Conservation (phyloP, 176 grass and related monocot species). For the Oryza officinalis region DNA sequence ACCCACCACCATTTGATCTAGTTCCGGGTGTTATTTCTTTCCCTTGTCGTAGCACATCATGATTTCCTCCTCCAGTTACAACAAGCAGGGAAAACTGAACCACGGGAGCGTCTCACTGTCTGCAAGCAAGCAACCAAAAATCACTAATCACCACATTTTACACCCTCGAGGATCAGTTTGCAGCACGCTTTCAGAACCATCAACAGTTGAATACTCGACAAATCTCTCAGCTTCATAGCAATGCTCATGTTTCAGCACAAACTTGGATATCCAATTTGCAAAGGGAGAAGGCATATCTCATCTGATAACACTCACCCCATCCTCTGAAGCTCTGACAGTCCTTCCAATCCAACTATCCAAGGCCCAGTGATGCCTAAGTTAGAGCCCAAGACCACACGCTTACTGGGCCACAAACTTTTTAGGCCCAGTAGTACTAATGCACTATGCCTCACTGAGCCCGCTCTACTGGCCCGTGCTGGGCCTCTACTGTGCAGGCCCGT, state of each 20-base stretch:
- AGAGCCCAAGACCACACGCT: background rate
- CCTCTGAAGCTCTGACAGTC: constrained; percentile 36
- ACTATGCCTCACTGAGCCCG: too few species aligned
- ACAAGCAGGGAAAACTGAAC: constrained; percentile 83
- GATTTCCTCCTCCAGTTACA: constrained; percentile 76
- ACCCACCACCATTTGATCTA: constrained; percentile 89
- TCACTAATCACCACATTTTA: background rate
- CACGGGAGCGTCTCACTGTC: constrained; percentile 58
- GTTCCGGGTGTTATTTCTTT: constrained; percentile 89
- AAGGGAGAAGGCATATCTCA: background rate
- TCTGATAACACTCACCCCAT: constrained; percentile 49
- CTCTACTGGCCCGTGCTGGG: background rate
- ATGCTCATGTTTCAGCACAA: background rate
- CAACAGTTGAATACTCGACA: background rate
- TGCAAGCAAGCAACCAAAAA: constrained; percentile 41
- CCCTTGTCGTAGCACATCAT: constrained; percentile 68
- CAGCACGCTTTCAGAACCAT: background rate
- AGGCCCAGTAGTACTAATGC: background rate
- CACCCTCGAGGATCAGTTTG: background rate
- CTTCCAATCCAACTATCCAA: background rate
- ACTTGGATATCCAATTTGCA: background rate
- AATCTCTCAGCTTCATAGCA: background rate
- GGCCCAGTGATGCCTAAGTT: background rate
- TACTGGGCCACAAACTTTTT: background rate
- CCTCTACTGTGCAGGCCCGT: background rate